Conservation (phyloP, 495 filamentous ascomycete species). For the Talaromyces stipitatus region DNA sequence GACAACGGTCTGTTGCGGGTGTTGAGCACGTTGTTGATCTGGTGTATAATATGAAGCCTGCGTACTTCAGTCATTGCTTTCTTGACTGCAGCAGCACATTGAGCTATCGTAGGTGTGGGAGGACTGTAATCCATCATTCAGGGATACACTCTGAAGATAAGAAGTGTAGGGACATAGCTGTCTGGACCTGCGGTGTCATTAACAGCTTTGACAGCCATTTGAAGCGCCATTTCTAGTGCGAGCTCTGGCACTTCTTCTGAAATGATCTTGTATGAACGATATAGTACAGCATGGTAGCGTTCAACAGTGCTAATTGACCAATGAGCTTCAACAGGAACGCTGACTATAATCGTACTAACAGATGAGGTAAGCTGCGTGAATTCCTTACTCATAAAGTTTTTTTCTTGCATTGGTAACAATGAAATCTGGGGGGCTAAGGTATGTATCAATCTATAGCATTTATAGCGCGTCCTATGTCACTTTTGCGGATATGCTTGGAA, state of each 20-base stretch:
- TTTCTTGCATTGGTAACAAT: constrained; percentile 15
- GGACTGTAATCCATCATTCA: constrained; percentile 5
- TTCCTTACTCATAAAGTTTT: constrained; percentile 17
- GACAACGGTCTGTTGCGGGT: constrained; percentile 10
- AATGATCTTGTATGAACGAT: constrained; percentile 14
- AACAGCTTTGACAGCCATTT: constrained; percentile 17
- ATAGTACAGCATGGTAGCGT: constrained; percentile 10
- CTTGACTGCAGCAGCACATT: constrained; percentile 7
- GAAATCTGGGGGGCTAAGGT: constrained; percentile 14
- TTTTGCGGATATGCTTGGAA: constrained; percentile 1
- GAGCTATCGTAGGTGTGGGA: background rate
- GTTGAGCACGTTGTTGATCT: background rate
- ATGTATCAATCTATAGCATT: constrained; percentile 18
- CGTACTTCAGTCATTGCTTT: constrained; percentile 2
- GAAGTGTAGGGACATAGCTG: constrained; percentile 6
- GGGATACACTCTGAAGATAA: constrained; percentile 13
- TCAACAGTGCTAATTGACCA: constrained; percentile 16
- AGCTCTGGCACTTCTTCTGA: constrained; percentile 5
- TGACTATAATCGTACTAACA: constrained; percentile 3
- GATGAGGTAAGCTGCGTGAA: constrained; percentile 10
- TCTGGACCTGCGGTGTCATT: constrained; percentile 8
- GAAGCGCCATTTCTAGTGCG: constrained; percentile 2
- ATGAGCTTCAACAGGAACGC: constrained; percentile 14
- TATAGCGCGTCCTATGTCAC: constrained; percentile 13
- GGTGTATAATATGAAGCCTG: background rate